Base-by-base conservation (phyloP, 306 rosid genomes). In the Lagenaria siceraria region DNA sequence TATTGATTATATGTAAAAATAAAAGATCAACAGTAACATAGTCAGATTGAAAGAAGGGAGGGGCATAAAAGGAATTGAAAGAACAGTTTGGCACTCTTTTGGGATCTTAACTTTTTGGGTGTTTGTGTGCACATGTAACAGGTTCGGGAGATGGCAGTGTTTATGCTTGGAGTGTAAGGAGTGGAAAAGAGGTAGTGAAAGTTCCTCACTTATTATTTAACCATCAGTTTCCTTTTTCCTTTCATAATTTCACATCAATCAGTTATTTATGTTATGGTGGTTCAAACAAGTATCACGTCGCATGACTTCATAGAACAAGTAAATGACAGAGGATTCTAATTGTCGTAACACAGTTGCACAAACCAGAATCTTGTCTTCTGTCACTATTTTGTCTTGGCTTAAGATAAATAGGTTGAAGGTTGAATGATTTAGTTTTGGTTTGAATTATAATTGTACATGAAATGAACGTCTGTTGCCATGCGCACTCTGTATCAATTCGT, bases 61-160 rank as follows among this genome's bases (percentile, higher is more conserved):
- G 59, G 24, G 42, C 59, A 48, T 48, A 15, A 72, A 49, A 49
- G 43, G 25, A 72, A 38, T 42, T 42, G 38, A 77, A 60, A 17
- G 18, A 38, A 29, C 6, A 24, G 13, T 77, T 77, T 2, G 8
- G 53, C 13, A 42, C 36, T 56, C 7, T 22, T 38, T 24, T 38
- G 36, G 7, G 17, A 51, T 75, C 21, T 76, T 58, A 14, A 77
- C 22, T 12, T 51, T 8, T 65, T 65, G 25, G 27, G 74, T 77
- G 72, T n/a, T 52, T 14, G 14, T 15, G 22, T 15, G 36, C 79
- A 49, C 54, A 66, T 76, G 31, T 82, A 81, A 68, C 87, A 94
- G 98, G 98, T 75, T 94, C 97, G 4, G 98, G 97, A 72, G 89
- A 88, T 84, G 97, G 98, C 69, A 90, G 92, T 78, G 94, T 94